phyloP scores from a whole-genome alignment of 225 moss, liverwort and hornwort genomes.

The Straminergon stramineum region DNA sequence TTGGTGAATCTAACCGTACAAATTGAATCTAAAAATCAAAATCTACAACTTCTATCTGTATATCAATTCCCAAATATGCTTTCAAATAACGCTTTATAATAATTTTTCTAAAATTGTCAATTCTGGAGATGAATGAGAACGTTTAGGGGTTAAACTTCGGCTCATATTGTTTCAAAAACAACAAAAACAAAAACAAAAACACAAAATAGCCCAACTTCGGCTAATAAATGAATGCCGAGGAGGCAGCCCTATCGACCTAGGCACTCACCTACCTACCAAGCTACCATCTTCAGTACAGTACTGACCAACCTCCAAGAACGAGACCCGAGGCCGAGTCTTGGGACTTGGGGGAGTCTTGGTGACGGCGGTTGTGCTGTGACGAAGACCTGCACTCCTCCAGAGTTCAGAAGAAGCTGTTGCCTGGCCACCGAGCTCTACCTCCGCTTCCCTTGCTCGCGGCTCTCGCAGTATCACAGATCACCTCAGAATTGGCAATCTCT shows the following conservation, averaged over 20 bases:
- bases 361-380: neutral
- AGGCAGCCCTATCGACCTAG: neutral
- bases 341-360: neutral
- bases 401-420: slow-evolving; percentile 6
- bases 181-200: too few species aligned
- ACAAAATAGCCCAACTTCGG: neutral
- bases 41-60: too few species aligned
- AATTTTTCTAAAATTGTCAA: too few species aligned
- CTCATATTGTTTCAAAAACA: too few species aligned
- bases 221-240: neutral
- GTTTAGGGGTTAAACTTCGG: too few species aligned
- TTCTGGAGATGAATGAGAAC: too few species aligned
- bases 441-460: neutral
- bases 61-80: too few species aligned
- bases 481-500: neutral
- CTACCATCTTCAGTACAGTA: neutral
- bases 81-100: too few species aligned
- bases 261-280: neutral
- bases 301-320: neutral
- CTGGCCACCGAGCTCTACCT: neutral
- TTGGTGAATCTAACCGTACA: too few species aligned
- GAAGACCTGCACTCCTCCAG: neutral
- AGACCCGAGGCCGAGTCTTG: neutral
- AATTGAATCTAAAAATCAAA: too few species aligned
- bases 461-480: neutral